phyloP scores from a whole-genome alignment of 2,329 filamentous ascomycete genomes.

The Phaeosphaeriaceae sp. region DNA sequence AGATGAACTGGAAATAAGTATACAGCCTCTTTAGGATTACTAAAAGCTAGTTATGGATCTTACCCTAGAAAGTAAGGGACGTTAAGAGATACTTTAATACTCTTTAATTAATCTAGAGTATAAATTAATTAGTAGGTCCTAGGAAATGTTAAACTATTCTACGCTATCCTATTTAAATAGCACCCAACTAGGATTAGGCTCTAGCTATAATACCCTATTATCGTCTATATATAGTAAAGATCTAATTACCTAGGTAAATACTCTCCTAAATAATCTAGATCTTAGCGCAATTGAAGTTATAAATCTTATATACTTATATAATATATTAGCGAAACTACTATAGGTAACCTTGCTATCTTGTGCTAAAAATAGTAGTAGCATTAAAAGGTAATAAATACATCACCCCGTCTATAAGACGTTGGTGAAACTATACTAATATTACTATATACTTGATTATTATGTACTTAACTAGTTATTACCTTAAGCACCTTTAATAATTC shows the following conservation, averaged over 20 bases:
- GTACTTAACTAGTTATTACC: too few species aligned
- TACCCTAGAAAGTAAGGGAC: constrained; percentile 1
- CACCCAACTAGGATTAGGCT: background rate
- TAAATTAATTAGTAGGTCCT: constrained; percentile 4
- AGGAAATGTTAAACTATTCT: constrained; percentile 8
- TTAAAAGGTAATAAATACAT: too few species aligned
- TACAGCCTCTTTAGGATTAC: constrained; percentile 6
- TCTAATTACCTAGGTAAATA: constrained; percentile 5
- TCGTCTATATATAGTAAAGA: constrained; percentile 3
- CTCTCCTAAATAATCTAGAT: constrained; percentile 9
- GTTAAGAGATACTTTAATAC: constrained; percentile 6
- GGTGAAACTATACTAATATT: too few species aligned
- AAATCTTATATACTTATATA: constrained; percentile 6
- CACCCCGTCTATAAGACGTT: too few species aligned
- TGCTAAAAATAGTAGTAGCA: too few species aligned
- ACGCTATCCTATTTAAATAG: constrained; percentile 7
- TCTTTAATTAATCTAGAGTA: constrained; percentile 6
- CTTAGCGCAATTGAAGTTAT: constrained; percentile 7
- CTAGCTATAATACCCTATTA: constrained; percentile 8
- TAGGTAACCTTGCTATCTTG: too few species aligned
- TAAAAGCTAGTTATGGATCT: constrained; percentile 5
- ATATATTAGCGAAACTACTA: too few species aligned
- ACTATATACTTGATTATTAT: too few species aligned
- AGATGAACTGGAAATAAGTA: constrained; percentile 9
- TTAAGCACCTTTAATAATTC: too few species aligned